Conservation (phyloP, 345 rosid species). For the Gossypium australe region DNA sequence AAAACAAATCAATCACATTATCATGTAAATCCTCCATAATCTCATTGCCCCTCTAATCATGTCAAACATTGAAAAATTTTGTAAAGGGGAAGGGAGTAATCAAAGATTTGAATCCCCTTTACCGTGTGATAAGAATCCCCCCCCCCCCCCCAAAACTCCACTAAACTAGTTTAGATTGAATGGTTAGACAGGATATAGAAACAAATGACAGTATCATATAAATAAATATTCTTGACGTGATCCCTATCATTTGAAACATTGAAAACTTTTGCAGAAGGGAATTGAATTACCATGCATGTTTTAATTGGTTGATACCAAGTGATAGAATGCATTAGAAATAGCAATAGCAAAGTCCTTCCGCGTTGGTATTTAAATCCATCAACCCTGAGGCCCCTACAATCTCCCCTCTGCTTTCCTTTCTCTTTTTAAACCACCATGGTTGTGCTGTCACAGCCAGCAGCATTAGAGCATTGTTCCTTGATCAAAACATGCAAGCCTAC, state of each 20-base stretch:
- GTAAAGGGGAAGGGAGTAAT: background rate
- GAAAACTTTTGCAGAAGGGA: background rate
- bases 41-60: background rate
- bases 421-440: conserved; percentile 42
- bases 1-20: background rate
- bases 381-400: background rate
- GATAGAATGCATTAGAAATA: background rate
- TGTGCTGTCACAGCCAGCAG: conserved; percentile 39
- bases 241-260: background rate
- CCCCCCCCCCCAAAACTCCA: background rate
- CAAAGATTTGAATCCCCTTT: background rate
- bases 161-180: background rate
- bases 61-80: background rate
- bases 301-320: background rate
- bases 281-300: background rate
- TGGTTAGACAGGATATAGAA: background rate
- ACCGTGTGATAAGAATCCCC: no score
- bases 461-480: conserved; percentile 26
- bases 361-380: background rate
- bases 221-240: background rate
- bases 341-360: background rate
- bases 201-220: background rate
- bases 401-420: background rate
- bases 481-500: conserved; percentile 57
- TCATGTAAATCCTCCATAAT: background rate